Evolutionary conservation across 371 early-diverging fungal species (phyloP), one percentile per base, ranked within the genome.

Genomic region (Nematocida sp.): DNA sequence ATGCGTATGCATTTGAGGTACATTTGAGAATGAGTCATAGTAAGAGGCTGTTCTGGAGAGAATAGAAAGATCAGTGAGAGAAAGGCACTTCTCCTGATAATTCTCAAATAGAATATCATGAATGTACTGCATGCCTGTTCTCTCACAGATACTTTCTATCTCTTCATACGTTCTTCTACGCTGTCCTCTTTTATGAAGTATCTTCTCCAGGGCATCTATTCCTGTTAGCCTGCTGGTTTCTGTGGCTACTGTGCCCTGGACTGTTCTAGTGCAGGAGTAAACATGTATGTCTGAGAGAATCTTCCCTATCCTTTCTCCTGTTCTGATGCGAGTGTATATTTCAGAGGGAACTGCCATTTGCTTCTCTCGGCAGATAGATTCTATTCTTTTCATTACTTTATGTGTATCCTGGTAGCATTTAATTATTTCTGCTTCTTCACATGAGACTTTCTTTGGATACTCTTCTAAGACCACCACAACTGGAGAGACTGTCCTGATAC

Each of bases 231-330:
- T 5, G 19, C 32, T 25, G 25, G 17, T 35, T 3, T 5, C 9
- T 9, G 25, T 29, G 11, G 11, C 5, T n/a, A 5, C 43, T 5
- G 19, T 17, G 9, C 46, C 43, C 46, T 32, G 3, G 5, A 61
- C 40, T 35, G 11, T 21, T 15, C 25, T 47, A 45, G 47, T 5
- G 11, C 13, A 9, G 7, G 5, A 7, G 27, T 43, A 43, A 5
- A 61, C 4, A 7, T 61, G 27, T 25, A 65, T 5, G 17, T 65
- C 65, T 9, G 65, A 25, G 34, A 65, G 19, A 3, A 32, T 38
- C 48, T 65, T 65, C 31, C 65, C 34, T 21, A 65, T 55, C 19
- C 21, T 53, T 21, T 53, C 53, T 37, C 65, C 65, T 13, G 11
- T 19, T 7, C 25, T 7, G n/a, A 65, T 49, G 7, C 55, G 5